Evolutionary conservation across 1,284 basidiomycete genomes (phyloP).

Genomic region (Clitocybe nebularis): DNA sequence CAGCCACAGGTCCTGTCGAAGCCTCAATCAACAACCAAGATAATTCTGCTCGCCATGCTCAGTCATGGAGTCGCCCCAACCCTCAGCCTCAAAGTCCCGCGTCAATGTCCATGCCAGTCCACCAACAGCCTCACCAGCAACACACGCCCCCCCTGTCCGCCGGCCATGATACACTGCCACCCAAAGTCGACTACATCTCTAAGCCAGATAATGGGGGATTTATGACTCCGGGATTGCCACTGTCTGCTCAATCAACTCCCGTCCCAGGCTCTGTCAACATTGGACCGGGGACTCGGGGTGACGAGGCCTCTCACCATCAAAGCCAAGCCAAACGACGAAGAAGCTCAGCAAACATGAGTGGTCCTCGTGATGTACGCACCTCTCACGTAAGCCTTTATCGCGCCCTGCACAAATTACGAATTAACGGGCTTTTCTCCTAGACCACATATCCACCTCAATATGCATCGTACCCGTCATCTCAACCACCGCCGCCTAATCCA

Average conservation of each 20-base stretch:
- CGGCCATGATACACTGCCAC: constrained; percentile 30
- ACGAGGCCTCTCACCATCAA: constrained; percentile 31
- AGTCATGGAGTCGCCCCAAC: constrained; percentile 24
- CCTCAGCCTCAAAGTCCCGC: constrained; percentile 18
- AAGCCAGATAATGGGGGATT: constrained; percentile 39
- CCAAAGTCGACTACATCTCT: constrained; percentile 33
- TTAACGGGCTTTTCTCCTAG: constrained; percentile 17
- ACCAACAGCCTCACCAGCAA: constrained; percentile 29
- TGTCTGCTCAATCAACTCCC: constrained; percentile 37
- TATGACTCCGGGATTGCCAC: constrained; percentile 37
- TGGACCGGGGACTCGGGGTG: constrained; percentile 28
- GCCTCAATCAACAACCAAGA: constrained; percentile 19
- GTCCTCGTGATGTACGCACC: constrained; percentile 33
- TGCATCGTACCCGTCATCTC: constrained; percentile 31
- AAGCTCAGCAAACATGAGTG: constrained; percentile 25
- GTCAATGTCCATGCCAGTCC: constrained; percentile 16
- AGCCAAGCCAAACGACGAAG: constrained; percentile 33
- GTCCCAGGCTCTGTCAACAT: constrained; percentile 31
- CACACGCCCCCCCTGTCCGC: constrained; percentile 38
- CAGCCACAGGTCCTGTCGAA: constrained; percentile 17
- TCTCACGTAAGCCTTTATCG: constrained; percentile 30
- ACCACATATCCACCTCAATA: constrained; percentile 31
- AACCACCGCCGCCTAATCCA: constrained; percentile 28
- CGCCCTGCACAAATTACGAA: constrained; percentile 7
- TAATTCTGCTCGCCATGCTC: constrained; percentile 21